Evolutionary conservation across 805 yeast genomes (phyloP), one percentile per base, ranked within the genome.

Genomic region (Sugiyamaella boreocaroliniensis): DNA sequence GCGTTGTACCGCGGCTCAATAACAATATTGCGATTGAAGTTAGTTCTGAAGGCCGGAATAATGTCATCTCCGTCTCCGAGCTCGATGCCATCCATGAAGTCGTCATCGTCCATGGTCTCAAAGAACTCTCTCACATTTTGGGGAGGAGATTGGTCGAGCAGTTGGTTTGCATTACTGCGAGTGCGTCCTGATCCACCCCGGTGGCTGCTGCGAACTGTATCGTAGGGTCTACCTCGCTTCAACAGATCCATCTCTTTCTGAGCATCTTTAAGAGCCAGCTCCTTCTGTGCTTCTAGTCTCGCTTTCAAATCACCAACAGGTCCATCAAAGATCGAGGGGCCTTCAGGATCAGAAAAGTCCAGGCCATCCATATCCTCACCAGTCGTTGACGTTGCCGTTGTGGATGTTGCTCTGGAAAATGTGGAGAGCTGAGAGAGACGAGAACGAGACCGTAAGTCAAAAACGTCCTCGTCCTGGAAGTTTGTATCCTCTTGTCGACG

Each of bases 61-160:
- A 49, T 47, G 15, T 43, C 42, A 9, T 47, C 46, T 12, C 32
- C 34, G 20, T 40, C 46, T 9, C 22, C 43, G 11, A 29, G 19
- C 34, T 55, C 53, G 14, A 55, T 43, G 19, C 49, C 47, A 4
- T 32, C 47, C 34, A 45, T 43, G 29, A 53, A 32, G 16, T 34
- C 37, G 22, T 52, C 54, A n/a, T 46, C 55, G 29, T 43, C 50
- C 18, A 42, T 43, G 40, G 48, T 26, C n/a, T 59, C 60, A 26
- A 56, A 45, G 2, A 58, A 58, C 7, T 59, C 62, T n/a, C 54
- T 43, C 48, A 58, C 41, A 20, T 26, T 20, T 45, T 29, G n/a
- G 14, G 49, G 43, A 12, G 5, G 19, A 32, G 49, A 26, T 20
- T 5, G 14, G 37, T 19, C 32, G 20, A 16, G 14, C 44, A 20